Base-by-base conservation (phyloP, 495 filamentous ascomycete genomes). In the Darksidea phi region DNA sequence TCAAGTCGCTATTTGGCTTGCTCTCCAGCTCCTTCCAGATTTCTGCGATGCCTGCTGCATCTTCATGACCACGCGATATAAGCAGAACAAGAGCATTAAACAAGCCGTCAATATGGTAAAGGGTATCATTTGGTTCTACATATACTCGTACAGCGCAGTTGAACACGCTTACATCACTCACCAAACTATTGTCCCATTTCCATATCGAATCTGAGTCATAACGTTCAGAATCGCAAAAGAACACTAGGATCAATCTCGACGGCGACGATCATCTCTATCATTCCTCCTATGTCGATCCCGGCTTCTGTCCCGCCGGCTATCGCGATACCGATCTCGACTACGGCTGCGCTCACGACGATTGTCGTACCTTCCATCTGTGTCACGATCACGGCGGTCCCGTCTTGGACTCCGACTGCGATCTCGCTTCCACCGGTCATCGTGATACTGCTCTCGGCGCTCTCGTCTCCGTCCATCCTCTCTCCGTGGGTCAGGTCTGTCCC, bases 361-460 rank as follows among this genome's bases (percentile, higher is more conserved):
- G 17, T 62, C 53, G 43, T 66, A 55, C 51, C 61, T 37, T 1
- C 64, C 66, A 48, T 65, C 47, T 48, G 45, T 28, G 13, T 71
- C 59, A 4, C 64, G 66, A 10, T 72, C 68, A 34, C 67, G 58
- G 10, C 69, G 52, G 13, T 76, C 68, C 12, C 68, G 63, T 21
- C 64, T 58, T 10, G 82, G 82, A 64, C 84, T 86, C 36, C 80
- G 75, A 66, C 83, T 86, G 54, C 79, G 67, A 21, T 62, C 48
- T 20, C 60, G 55, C 21, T 42, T 45, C 61, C 61, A 64, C 15
- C 66, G 66, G 34, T 69, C 62, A 50, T 69, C 66, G 48, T 28
- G 78, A 77, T 62, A 73, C 66, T 23, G 25, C 48, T 72, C 73
- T 11, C 74, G 59, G 25, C 61, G 41, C 37, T 59, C 57, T 2